Conservation (phyloP, 805 yeast species). For the Yarrowia osloensis region DNA sequence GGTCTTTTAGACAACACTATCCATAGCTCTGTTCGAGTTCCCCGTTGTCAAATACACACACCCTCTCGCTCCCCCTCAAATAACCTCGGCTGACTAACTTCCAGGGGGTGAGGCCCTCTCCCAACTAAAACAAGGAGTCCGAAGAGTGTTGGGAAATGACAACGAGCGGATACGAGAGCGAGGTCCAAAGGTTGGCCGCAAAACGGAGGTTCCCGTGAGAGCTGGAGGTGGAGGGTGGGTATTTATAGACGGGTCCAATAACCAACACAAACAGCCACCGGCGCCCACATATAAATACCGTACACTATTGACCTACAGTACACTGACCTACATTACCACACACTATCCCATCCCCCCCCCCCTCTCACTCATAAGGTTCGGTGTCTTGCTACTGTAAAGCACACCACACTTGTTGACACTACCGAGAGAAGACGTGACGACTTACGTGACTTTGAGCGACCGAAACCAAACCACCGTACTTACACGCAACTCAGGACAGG, state of each 20-base stretch:
- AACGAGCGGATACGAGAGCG: not conserved
- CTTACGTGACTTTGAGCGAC: not conserved
- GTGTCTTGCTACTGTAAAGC: slow-evolving; percentile 17
- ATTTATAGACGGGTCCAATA: too few species aligned
- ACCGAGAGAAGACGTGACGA: slow-evolving; percentile 7
- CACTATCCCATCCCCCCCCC: not conserved
- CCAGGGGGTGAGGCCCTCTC: not conserved
- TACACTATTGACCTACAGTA: too few species aligned
- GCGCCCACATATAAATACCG: too few species aligned
- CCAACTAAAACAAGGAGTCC: slow-evolving; percentile 18
- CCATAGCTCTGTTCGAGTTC: too few species aligned
- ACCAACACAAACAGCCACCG: too few species aligned
- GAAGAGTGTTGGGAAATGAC: not conserved
- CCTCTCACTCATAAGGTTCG: slow-evolving; percentile 8
- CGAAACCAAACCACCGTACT: too few species aligned
- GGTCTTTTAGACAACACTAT: too few species aligned
- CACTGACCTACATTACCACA: not conserved
- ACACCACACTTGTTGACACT: slow-evolving; percentile 11
- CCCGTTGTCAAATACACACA: too few species aligned
- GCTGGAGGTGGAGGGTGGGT: too few species aligned
- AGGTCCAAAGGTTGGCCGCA: not conserved
- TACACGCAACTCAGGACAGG: too few species aligned
- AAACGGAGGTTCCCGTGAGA: not conserved
- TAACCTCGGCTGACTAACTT: slow-evolving; percentile 10
- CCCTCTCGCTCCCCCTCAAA: not conserved